Base-by-base conservation (phyloP, 495 filamentous ascomycete species). In the Aspergillus indologenus region DNA sequence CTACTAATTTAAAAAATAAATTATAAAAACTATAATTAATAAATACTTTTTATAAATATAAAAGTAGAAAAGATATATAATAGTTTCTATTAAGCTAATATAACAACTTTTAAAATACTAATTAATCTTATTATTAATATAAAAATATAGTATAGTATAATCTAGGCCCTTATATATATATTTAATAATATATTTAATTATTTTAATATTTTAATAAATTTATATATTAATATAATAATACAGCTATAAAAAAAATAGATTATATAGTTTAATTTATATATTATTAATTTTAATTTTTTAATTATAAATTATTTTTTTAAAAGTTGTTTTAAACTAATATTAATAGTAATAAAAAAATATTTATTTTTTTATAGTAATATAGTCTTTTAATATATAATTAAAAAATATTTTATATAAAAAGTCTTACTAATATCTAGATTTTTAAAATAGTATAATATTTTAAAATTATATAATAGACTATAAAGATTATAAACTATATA, bases 21-120 rank as follows among this genome's bases (percentile, higher is more conserved):
- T 29, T 29, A 29, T 4, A 29, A 29, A 29, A 29, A 29, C 3
- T 3, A 29, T 29, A 4, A 29, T 29, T 29, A 29, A 29, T 4
- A 9, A 29, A 29, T 29, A 29, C 9, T 29, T 51, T 22, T 51
- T 21, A 51, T 17, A 21, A 24, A 34, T 51, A 43, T 18, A 22
- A 51, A 58, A 42, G 18, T 40, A 50, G 12, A 26, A 17, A 42
- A 42, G 4, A n/a, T 43, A 51, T 51, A 43, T 51, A 42, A 57
- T 17, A 31, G 26, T 29, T 29, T 29, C 9, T 29, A 29, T 29
- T 4, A 29, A 29, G 9, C 26, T 47, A 45, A 55, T 14, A 22
- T 56, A 47, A 45, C 34, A 29, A 56, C 19, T 23, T 11, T 47
- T 47, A 47, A 48, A 3, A 24, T 56, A 29, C 11, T 29, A 29